Base-by-base conservation (phyloP, 345 rosid genomes). In the Euphorbia lathyris region DNA sequence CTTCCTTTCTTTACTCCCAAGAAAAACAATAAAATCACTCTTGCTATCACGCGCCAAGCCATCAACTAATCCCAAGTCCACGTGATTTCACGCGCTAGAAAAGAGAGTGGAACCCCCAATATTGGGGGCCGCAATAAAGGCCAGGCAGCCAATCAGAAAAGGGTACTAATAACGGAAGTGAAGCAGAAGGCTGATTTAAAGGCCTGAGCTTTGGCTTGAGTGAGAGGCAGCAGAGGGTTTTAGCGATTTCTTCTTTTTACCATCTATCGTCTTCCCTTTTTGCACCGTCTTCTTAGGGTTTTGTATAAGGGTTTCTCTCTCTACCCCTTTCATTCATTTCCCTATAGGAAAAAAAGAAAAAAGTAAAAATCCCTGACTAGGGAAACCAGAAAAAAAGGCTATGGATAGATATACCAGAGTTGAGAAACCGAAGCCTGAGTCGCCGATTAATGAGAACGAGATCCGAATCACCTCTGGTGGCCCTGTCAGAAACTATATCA, bases 341-440 rank as follows among this genome's bases (percentile, higher is more conserved):
- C n/a, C n/a, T n/a, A n/a, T n/a, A n/a, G n/a, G n/a, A n/a, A n/a
- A n/a, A n/a, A n/a, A n/a, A n/a, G n/a, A 17, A 9, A 40, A 40
- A 4, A 40, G 43, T 6, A 5, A 40, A 40, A 40, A 40, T 40
- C 43, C 11, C 45, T 40, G 5, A 12, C 5, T 40, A 4, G 9
- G 9, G 45, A 40, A 40, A 40, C 45, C 45, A 40, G n/a, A n/a
- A n/a, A n/a, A n/a, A n/a, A 9, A 25, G 27, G 67, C 40, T 58
- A 94, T 94, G 98, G 98, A 94, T 73, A 86, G 91, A 76, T 91
- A 94, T 78, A 86, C 83, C 75, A 87, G 87, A 70, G 97, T 94
- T 7, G 97, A 87, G 76, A 94, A 82, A 70, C 91, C 86, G 14
- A 91, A 86, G 72, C 81, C 75, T 0, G 91, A 79, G 11, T 72